Percentiles rank a stretch among this genome's conserved stretches.
These are phyloP conservation scores for Elongisporangium senticosum DNA, from an alignment of 352 stramenopile species.

Conservation along the genomic window DNA sequence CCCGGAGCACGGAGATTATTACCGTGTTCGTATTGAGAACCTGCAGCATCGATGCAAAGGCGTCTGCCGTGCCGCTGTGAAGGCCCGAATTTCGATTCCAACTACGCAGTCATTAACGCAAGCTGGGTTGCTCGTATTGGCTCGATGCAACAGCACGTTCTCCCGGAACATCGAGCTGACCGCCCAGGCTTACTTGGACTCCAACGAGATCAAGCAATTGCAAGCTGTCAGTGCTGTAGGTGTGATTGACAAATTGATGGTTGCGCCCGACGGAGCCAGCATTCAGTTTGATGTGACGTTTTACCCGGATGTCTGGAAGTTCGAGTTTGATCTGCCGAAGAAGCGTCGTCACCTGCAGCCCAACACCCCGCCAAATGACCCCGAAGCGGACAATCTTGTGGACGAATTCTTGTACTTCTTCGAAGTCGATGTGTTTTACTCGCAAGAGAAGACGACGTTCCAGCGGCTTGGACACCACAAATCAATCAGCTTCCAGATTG, in stretches of 20 bases:
- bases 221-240: constrained; percentile 64
- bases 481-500: constrained; percentile 84
- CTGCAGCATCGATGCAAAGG: constrained; percentile 80
- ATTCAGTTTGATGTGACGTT: constrained; percentile 82
- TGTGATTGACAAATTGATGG: constrained; percentile 48
- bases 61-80: constrained; percentile 76
- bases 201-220: constrained; percentile 62
- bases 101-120: constrained; percentile 26
- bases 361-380: constrained; percentile 12
- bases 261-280: constrained; percentile 24
- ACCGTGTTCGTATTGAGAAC: constrained; percentile 82
- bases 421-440: constrained; percentile 81
- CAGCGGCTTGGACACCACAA: constrained; percentile 57
- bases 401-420: constrained; percentile 85
- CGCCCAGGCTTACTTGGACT: constrained; percentile 38
- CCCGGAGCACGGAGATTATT: constrained; percentile 87
- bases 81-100: constrained; percentile 59
- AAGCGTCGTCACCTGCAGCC: constrained; percentile 68
- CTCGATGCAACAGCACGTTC: constrained; percentile 82
- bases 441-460: constrained; percentile 47
- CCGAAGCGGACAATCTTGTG: constrained; percentile 31
- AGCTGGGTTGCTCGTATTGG: constrained; percentile 49
- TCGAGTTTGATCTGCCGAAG: constrained; percentile 85
- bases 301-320: constrained; percentile 87
- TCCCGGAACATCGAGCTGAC: constrained; percentile 56